A percentile compares a stretch with the other conserved stretches of the same genome.
phyloP scores from a whole-genome alignment of 805 yeast species.

The Kodamaea hsintzibuensis region DNA sequence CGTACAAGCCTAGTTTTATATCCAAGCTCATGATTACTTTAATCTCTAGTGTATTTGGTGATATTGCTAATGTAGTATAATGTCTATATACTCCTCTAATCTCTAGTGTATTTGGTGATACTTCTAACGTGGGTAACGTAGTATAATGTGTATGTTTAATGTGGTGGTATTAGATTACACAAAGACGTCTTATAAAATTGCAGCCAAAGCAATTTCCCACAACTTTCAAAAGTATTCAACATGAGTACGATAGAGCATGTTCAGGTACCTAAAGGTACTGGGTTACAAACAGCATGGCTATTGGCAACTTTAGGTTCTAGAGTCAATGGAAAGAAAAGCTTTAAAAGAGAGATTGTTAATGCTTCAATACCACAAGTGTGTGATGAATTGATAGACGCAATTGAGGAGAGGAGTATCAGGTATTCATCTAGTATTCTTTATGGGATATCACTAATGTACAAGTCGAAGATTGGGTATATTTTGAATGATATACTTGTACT shows the following conservation, averaged over 20 bases:
- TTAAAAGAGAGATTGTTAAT: slow-evolving; percentile 32
- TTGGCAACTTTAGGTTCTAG: slow-evolving; percentile 45
- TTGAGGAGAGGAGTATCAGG: slow-evolving; percentile 23
- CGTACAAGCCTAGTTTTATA: too few relatives aligned
- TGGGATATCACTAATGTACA: slow-evolving; percentile 51
- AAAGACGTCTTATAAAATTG: background rate
- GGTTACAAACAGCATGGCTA: slow-evolving; percentile 31
- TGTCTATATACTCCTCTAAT: too few relatives aligned
- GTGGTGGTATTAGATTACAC: background rate
- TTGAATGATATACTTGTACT: slow-evolving; percentile 28
- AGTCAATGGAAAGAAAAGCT: slow-evolving; percentile 23
- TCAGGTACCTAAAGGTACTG: background rate
- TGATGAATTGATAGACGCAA: slow-evolving; percentile 14
- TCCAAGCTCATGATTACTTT: too few relatives aligned
- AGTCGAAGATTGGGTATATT: slow-evolving; percentile 49
- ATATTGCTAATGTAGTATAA: too few relatives aligned
- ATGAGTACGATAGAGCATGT: background rate
- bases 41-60: too few relatives aligned
- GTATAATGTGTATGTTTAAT: too few relatives aligned
- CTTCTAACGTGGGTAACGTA: too few relatives aligned
- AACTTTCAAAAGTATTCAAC: background rate
- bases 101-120: too few relatives aligned
- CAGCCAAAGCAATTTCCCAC: background rate
- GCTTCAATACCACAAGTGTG: slow-evolving; percentile 47
- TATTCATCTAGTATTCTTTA: slow-evolving; percentile 45